Evolutionary conservation across 2,329 filamentous ascomycete species (phyloP), one percentile per base, ranked within the genome.

Genomic region (Penicillium decumbens): DNA sequence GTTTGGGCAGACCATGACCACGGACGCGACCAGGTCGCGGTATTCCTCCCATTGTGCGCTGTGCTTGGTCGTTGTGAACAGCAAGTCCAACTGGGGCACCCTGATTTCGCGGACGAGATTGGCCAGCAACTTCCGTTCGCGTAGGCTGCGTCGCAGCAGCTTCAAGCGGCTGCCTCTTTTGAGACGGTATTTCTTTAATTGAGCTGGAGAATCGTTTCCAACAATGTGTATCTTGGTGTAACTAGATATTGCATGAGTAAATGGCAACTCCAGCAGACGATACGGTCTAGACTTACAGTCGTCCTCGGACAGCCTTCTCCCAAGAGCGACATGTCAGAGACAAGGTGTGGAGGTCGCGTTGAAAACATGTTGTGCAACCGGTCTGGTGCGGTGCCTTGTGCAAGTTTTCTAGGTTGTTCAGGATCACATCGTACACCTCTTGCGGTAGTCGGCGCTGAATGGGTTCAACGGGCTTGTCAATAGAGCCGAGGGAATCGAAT

Each of bases 1-100:
- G 51, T 78, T 80, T 6, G 80, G 79, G 57, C 79, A 83, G 2
- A 75, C 74, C 75, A 81, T 80, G 28, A 83, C 77, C 32, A 83
- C 68, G 1, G 79, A 80, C 5, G 78, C 77, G 15, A 82, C 64
- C 15, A 77, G 51, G 49, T 80, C 75, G 38, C 77, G 67, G 45
- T 80, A 77, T 42, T 77, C 75, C 58, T 77, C 71, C 59, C 71
- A 72, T 50, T 73, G 63, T 23, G 61, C 53, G 50, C 68, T 67
- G 41, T 72, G 67, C 49, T 72, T 68, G 39, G 65, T 72, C 25
- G 72, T 73, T 30, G 62, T 60, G 50, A 72, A 61, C 6, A 69
- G 52, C 47, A 71, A 38, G 48, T 79, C 72, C 43, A 78, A 66
- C 39, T 78, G 75, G 1, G 77, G 72, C 9, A 82, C 72, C 32